These are phyloP conservation scores for Yueomyces sinensis DNA, from an alignment of 805 yeast species.

Conservation along the genomic window DNA sequence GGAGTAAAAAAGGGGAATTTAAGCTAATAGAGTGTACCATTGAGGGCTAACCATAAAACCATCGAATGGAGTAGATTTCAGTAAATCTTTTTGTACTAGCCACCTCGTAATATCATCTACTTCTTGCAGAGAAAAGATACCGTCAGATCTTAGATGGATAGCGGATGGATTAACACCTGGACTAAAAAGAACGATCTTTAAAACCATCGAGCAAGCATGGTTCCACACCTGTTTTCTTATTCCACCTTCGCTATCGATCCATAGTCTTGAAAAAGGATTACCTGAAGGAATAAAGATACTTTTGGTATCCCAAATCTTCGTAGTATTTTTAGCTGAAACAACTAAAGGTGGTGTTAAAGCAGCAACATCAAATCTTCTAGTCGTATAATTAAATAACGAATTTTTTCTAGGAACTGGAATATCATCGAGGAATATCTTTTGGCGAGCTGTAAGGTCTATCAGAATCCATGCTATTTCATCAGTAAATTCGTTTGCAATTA, in stretches of 20 bases:
- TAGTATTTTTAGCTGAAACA: constrained; percentile 25
- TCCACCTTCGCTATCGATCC: constrained; percentile 58
- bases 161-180: constrained; percentile 37
- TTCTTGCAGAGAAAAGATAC: constrained; percentile 28
- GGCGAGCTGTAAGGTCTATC: constrained; percentile 37
- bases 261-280: constrained; percentile 48
- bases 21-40: constrained; percentile 15
- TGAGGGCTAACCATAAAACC: constrained; percentile 12
- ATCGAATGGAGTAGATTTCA: constrained; percentile 6
- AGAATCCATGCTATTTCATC: constrained; percentile 53
- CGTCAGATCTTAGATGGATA: constrained; percentile 11
- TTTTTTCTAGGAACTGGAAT: constrained; percentile 40
- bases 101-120: constrained; percentile 28
- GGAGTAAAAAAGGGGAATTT: background rate
- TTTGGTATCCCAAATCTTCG: constrained; percentile 2
- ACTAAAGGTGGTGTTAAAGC: constrained; percentile 50
- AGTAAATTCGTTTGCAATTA: constrained; percentile 39
- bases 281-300: constrained; percentile 40
- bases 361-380: constrained; percentile 60
- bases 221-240: constrained; percentile 52
- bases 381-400: constrained; percentile 53
- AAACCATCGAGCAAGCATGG: constrained; percentile 34
- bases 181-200: constrained; percentile 32
- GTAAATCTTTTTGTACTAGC: constrained; percentile 27
- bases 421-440: constrained; percentile 31